Evolutionary conservation across 2,329 filamentous ascomycete genomes (phyloP).

Genomic region (Colletotrichum lupini): DNA sequence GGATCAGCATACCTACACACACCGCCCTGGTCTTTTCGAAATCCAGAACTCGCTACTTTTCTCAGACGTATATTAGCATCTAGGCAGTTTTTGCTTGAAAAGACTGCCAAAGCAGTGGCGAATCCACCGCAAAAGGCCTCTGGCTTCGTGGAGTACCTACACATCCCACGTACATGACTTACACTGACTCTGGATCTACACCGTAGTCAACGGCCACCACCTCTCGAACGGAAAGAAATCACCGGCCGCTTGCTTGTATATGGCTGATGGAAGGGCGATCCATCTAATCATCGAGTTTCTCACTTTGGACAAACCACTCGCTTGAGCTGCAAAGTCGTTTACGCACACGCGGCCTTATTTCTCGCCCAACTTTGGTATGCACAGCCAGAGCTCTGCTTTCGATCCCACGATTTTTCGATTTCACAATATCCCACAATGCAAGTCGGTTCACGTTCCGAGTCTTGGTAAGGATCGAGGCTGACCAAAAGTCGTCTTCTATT

Average conservation of each 20-base stretch:
- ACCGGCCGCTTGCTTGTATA: too few species aligned
- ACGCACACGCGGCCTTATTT: not conserved
- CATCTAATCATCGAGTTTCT: too few species aligned
- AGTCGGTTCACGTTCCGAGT: not conserved
- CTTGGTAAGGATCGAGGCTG: not conserved
- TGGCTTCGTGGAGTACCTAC: too few species aligned
- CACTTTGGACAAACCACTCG: not conserved
- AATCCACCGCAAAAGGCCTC: not conserved
- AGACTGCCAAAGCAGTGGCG: not conserved
- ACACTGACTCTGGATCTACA: too few species aligned
- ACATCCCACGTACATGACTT: too few species aligned
- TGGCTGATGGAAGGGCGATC: too few species aligned
- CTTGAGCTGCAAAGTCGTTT: not conserved
- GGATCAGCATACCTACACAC: not conserved
- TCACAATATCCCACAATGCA: not conserved
- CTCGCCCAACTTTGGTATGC: not conserved
- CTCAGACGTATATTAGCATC: not conserved
- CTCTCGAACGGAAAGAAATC: too few species aligned
- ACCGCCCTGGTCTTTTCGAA: not conserved
- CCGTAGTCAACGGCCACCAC: too few species aligned
- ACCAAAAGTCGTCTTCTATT: constrained; percentile 7
- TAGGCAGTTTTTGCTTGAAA: not conserved
- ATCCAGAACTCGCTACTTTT: not conserved
- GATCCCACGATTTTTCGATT: not conserved
- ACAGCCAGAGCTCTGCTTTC: not conserved